Conservation (phyloP, 139 green algal species). For the Chlorella sorokiniana region DNA sequence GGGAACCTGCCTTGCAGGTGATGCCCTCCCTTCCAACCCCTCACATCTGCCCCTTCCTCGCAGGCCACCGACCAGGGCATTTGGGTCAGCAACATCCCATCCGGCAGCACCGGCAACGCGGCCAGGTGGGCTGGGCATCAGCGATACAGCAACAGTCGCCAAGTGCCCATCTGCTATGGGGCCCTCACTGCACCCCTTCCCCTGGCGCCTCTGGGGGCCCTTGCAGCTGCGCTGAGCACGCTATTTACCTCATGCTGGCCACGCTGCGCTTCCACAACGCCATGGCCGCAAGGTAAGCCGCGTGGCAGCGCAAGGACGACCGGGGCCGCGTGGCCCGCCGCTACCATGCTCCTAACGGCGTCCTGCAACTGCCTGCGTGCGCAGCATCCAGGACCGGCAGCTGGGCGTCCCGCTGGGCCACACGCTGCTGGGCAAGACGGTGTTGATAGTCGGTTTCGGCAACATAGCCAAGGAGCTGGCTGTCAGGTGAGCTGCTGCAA, state of each 20-base stretch:
- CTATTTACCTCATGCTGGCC: conserved; percentile 68
- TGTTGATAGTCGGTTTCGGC: conserved; percentile 59
- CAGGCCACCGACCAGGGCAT: conserved; percentile 63
- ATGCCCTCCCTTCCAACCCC: background rate
- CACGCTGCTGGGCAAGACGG: conserved; percentile 46
- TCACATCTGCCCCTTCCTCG: background rate
- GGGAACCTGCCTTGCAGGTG: background rate
- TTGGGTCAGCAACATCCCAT: conserved; percentile 69
- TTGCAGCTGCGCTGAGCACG: conserved; percentile 74
- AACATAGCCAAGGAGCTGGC: conserved; percentile 62
- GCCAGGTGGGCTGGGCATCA: too few relatives aligned
- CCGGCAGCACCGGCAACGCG: conserved; percentile 62
- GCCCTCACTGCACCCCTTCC: too few relatives aligned
- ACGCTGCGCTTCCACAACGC: conserved; percentile 49
- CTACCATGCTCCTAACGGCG: background rate
- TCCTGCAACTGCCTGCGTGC: background rate
- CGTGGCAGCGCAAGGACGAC: too few relatives aligned
- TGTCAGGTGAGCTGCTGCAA: conserved; percentile 35
- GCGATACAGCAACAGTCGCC: too few relatives aligned
- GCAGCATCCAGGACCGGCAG: conserved; percentile 30
- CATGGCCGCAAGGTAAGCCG: conserved; percentile 43
- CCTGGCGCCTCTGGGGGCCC: too few relatives aligned
- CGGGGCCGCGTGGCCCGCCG: too few relatives aligned
- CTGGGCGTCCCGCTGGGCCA: conserved; percentile 51
- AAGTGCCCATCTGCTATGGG: too few relatives aligned